Percentiles rank a stretch among this genome's conserved stretches.
These are phyloP conservation scores for Poronia punctata DNA, from an alignment of 495 filamentous ascomycete genomes.

Conservation along the genomic window DNA sequence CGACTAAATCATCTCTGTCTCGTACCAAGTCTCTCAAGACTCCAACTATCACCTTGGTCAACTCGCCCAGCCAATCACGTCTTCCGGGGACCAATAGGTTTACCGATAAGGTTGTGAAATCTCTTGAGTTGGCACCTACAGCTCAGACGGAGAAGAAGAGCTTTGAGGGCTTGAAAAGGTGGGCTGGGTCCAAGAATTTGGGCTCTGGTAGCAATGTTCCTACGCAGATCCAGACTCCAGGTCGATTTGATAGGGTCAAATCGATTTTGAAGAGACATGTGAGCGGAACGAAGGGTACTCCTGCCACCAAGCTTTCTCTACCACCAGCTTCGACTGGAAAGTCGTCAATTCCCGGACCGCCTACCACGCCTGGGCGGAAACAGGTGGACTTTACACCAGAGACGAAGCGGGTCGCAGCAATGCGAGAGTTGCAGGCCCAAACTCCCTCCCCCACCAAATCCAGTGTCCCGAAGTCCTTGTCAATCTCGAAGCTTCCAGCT, in stretches of 20 bases:
- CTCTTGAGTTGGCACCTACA: slow-evolving; percentile 10
- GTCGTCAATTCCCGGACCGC: slow-evolving; percentile 38
- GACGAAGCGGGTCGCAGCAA: slow-evolving; percentile 27
- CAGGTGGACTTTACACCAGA: slow-evolving; percentile 43
- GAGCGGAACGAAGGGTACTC: slow-evolving; percentile 29
- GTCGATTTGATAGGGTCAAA: slow-evolving; percentile 43
- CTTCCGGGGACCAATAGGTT: slow-evolving; percentile 25
- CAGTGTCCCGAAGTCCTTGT: slow-evolving; percentile 33
- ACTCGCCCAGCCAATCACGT: slow-evolving; percentile 29
- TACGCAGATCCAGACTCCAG: slow-evolving; percentile 30
- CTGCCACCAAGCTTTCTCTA: slow-evolving; percentile 28
- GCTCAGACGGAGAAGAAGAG: slow-evolving; percentile 26
- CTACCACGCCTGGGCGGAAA: slow-evolving; percentile 42
- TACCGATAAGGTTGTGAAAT: slow-evolving; percentile 28
- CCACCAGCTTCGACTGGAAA: slow-evolving; percentile 29
- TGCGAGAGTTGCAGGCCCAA: no score
- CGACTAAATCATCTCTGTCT: slow-evolving; percentile 71
- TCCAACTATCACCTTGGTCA: slow-evolving; percentile 25
- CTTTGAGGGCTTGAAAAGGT: slow-evolving; percentile 9
- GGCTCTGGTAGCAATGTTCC: slow-evolving; percentile 6
- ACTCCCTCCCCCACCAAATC: slow-evolving; percentile 47
- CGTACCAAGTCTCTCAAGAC: slow-evolving; percentile 56
- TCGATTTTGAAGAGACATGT: slow-evolving; percentile 41
- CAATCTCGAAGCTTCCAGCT: slow-evolving; percentile 19
- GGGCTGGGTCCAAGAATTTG: slow-evolving; percentile 5